A percentile compares a stretch with the other conserved stretches of the same genome.
Conservation (phyloP, 257 asterid species). For the Knoxia roxburghii region DNA sequence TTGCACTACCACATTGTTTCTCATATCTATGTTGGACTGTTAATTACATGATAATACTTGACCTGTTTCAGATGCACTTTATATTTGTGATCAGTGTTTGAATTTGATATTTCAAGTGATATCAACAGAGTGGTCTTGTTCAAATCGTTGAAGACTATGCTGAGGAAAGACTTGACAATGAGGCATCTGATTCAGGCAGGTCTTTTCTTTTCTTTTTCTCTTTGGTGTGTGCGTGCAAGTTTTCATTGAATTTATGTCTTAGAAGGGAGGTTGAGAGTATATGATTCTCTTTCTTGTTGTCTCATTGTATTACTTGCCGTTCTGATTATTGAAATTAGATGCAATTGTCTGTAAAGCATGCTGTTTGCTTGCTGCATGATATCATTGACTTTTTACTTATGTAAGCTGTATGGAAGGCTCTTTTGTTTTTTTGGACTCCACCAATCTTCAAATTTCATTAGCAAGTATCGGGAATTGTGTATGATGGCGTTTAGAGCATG, state of each 20-base stretch:
- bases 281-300: neutral
- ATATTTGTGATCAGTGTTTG: neutral
- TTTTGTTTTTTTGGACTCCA: too few relatives aligned
- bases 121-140: conserved; percentile 73
- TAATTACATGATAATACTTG: neutral
- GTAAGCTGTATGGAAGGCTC: too few relatives aligned
- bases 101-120: conserved; percentile 11
- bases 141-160: conserved; percentile 86
- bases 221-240: neutral
- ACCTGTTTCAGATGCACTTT: neutral
- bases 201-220: conserved; percentile 16
- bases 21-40: neutral
- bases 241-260: neutral
- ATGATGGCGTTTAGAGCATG: neutral
- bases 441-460: neutral
- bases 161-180: conserved; percentile 41
- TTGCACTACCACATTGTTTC: neutral
- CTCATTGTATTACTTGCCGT: neutral
- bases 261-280: neutral
- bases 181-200: conserved; percentile 42
- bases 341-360: neutral
- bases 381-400: neutral
- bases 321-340: neutral
- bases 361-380: neutral
- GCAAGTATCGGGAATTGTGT: neutral